Base-by-base conservation (phyloP, 225 moss, liverwort and hornwort genomes). In the Anthoceros angustus region DNA sequence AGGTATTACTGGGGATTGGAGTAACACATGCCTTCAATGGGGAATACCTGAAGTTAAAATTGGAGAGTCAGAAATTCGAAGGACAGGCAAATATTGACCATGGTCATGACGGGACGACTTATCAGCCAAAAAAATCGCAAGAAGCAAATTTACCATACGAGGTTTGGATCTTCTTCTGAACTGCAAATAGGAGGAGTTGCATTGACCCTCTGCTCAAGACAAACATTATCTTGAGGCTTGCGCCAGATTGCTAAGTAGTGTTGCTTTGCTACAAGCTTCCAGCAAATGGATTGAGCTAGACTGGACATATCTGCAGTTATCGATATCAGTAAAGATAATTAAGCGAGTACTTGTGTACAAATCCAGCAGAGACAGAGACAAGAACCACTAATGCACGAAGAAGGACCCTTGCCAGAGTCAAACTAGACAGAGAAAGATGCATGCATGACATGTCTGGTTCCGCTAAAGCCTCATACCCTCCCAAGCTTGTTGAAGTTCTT, bases 261-360 rank as follows among this genome's bases (percentile, higher is more conserved):
- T 67, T 86, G 79, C 64, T 78, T 90, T 62, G 77, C 86, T 18
- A 87, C 79, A 63, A 76, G 76, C 32, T 79, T 81, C 89, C 89
- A 90, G 62, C 87, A 90, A 12, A 90, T 67, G 15, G 71, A 76
- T 68, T 67, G 76, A 32, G 83, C 79, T 38, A 90, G 70, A 16
- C 75, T 76, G 64, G 80, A 79, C 81, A 90, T 81, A 25, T 77
- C 89, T 90, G 84, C 71, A 79, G 64, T 18, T 18, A 0, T 18
- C n/a, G 55, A 55, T 18, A n/a, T 16, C 45, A 2, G 45, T 46
- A 16, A 1, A 46, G 16, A 46, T 10, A 1, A 5, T 20, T 55
- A 5, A n/a, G 7, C 8, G n/a, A n/a, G 32, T 32, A 32, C 4
- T 32, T 32, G 32, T 1, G 32, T 32, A 32, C 32, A 4, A 32